Conservation (phyloP, 2,329 filamentous ascomycete genomes). For the Pseudocercospora crystallina region DNA sequence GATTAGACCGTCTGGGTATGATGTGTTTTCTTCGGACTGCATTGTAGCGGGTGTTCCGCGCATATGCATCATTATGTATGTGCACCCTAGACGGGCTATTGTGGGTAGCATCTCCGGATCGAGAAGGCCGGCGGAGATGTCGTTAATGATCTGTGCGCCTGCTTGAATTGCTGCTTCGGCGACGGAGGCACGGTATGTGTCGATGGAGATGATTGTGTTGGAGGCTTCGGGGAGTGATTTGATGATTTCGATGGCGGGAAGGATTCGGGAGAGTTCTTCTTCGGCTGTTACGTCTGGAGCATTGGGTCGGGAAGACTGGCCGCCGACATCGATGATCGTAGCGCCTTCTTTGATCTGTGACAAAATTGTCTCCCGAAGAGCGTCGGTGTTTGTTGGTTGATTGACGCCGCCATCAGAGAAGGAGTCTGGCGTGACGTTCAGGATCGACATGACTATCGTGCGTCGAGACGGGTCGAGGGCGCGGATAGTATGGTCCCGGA, state of each 20-base stretch:
- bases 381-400: constrained; percentile 44
- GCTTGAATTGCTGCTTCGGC: constrained; percentile 72
- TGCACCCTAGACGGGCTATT: constrained; percentile 73
- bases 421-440: constrained; percentile 93
- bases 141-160: constrained; percentile 92
- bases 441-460: constrained; percentile 87
- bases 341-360: constrained; percentile 68
- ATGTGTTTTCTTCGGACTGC: constrained; percentile 56
- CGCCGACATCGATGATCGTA: constrained; percentile 86
- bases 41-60: constrained; percentile 83
- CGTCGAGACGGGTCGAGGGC: constrained; percentile 56
- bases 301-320: constrained; percentile 84
- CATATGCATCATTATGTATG: constrained; percentile 90
- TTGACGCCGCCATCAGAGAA: constrained; percentile 87
- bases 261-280: constrained; percentile 74
- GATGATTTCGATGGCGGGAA: constrained; percentile 76
- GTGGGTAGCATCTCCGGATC: constrained; percentile 81
- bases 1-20: constrained; percentile 69
- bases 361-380: constrained; percentile 59
- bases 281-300: constrained; percentile 65
- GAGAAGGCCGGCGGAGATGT: constrained; percentile 79
- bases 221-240: constrained; percentile 63
- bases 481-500: constrained; percentile 55
- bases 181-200: constrained; percentile 87
- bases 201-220: constrained; percentile 75